These are phyloP conservation scores for Pterocarpus macrocarpus DNA, from an alignment of 306 rosid species.

Conservation along the genomic window DNA sequence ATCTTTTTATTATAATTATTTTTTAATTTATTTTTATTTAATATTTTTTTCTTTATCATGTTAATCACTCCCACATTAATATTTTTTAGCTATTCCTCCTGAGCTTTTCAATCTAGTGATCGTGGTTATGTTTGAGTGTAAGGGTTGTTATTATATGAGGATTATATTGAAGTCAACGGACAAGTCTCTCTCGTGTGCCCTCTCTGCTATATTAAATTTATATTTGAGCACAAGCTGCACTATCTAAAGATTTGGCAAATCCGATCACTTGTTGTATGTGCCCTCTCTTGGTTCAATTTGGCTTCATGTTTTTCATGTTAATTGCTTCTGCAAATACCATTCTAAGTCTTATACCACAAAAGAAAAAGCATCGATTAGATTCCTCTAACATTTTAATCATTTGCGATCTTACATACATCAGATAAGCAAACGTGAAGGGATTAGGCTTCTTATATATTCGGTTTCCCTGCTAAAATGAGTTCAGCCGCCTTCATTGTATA, in stretches of 20 bases:
- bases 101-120: constrained; percentile 55
- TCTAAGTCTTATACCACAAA: background rate
- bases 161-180: background rate
- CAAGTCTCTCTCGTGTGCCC: background rate
- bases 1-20: accelerated
- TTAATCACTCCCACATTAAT: constrained; percentile 19
- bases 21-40: accelerated
- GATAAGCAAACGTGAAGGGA: background rate
- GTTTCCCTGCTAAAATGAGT: background rate
- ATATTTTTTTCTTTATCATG: background rate
- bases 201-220: background rate
- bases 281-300: background rate
- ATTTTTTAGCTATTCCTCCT: constrained; percentile 65
- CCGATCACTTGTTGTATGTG: background rate
- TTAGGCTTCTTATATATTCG: background rate
- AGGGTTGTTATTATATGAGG: background rate
- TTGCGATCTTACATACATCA: background rate
- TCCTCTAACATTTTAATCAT: background rate
- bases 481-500: background rate
- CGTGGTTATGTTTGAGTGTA: background rate
- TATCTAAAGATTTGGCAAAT: background rate
- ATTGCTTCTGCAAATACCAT: background rate
- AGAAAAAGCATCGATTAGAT: background rate
- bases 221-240: background rate
- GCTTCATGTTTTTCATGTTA: background rate